A percentile compares a stretch with the other conserved stretches of the same genome.
These are phyloP conservation scores for Trifolium pratense DNA, from an alignment of 306 rosid species.

Conservation along the genomic window DNA sequence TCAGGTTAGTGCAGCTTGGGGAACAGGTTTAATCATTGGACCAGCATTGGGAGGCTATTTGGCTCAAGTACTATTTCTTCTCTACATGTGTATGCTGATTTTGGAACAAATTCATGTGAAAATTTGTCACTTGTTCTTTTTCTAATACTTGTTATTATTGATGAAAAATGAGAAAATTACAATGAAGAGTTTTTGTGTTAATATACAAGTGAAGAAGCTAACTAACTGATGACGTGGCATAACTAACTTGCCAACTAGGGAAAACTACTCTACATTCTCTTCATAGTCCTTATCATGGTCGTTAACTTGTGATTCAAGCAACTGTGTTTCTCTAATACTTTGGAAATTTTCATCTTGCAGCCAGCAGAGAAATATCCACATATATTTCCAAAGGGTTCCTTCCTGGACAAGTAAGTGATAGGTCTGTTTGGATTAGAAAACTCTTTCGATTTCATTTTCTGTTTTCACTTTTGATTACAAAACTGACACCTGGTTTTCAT, in stretches of 20 bases:
- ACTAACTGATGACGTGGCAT: too few relatives aligned
- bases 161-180: too few relatives aligned
- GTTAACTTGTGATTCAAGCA: too few relatives aligned
- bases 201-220: too few relatives aligned
- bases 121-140: not conserved
- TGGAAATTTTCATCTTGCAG: not conserved
- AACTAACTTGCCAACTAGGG: too few relatives aligned
- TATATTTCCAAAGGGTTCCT: conserved; percentile 4
- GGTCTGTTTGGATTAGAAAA: too few relatives aligned
- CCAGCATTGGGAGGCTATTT: conserved; percentile 93
- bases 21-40: conserved; percentile 76
- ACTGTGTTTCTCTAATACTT: not conserved
- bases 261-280: too few relatives aligned
- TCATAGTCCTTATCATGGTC: too few relatives aligned
- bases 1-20: conserved; percentile 86
- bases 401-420: conserved; percentile 20
- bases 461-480: not conserved
- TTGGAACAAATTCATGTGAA: not conserved
- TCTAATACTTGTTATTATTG: conserved; percentile 10
- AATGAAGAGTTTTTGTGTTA: too few relatives aligned
- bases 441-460: not conserved
- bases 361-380: conserved; percentile 23
- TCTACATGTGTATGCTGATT: too few relatives aligned
- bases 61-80: conserved; percentile 66
- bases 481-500: too few relatives aligned